phyloP scores from a whole-genome alignment of 1,284 basidiomycete genomes.

The Tylopilus sp. region DNA sequence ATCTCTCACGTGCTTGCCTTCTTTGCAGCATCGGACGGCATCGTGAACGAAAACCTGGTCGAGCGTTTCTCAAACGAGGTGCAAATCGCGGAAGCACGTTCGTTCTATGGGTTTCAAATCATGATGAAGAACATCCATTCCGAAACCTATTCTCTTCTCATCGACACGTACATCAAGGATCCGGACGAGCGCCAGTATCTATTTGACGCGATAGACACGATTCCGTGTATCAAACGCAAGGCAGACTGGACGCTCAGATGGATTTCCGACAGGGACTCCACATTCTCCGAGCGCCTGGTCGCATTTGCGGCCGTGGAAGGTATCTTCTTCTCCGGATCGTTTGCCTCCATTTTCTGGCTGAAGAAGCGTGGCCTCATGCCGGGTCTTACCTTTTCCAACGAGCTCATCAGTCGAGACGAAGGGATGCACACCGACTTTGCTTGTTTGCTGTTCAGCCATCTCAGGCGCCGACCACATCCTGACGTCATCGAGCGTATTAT shows the following conservation, averaged over 20 bases:
- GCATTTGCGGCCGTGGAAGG: slow-evolving; percentile 98
- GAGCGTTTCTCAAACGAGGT: slow-evolving; percentile 97
- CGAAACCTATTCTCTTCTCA: slow-evolving; percentile 97
- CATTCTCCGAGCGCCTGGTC: slow-evolving; percentile 93
- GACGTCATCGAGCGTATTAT: slow-evolving; percentile 83
- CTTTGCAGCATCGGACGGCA: slow-evolving; percentile 97
- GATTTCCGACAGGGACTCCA: slow-evolving; percentile 87
- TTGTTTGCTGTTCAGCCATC: slow-evolving; percentile 94
- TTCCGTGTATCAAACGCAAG: slow-evolving; percentile 92
- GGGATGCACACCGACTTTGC: slow-evolving; percentile 99
- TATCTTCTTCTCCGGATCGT: slow-evolving; percentile 96
- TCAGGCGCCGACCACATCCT: slow-evolving; percentile 84
- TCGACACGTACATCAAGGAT: slow-evolving; percentile 98
- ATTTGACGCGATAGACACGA: slow-evolving; percentile 95
- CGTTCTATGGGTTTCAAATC: slow-evolving; percentile 99
- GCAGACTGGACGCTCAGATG: slow-evolving; percentile 94
- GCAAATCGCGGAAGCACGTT: slow-evolving; percentile 94
- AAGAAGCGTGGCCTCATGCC: slow-evolving; percentile 99
- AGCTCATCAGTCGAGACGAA: slow-evolving; percentile 97
- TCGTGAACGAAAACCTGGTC: slow-evolving; percentile 97
- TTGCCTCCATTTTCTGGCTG: slow-evolving; percentile 97
- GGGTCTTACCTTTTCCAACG: slow-evolving; percentile 96
- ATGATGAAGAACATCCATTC: slow-evolving; percentile 99
- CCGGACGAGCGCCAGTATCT: slow-evolving; percentile 85
- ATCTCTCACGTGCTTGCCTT: slow-evolving; percentile 97